Base-by-base conservation (phyloP, 2,329 filamentous ascomycete genomes). In the Pyrenochaeta sp. region DNA sequence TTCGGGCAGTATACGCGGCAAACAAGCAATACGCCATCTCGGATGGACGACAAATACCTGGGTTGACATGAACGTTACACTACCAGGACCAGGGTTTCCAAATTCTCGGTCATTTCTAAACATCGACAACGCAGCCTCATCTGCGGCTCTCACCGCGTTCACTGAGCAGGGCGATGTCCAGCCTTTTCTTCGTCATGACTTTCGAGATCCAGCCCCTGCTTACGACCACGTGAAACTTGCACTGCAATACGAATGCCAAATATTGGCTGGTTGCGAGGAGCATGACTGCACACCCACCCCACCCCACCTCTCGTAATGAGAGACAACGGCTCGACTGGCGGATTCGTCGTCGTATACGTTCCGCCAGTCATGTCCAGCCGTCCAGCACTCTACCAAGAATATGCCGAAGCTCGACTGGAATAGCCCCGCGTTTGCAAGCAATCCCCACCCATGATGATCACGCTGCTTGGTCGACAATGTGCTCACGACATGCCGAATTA, bases 11-110 rank as follows among this genome's bases (percentile, higher is more conserved):
- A 20, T 45, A 58, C 39, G 44, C 52, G 51, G 36, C 6, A 50
- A 44, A 55, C 40, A 49, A 60, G 44, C 57, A 49, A 47, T 23
- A 20, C 38, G 43, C 44, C 44, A 41, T 35, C 27, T 30, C 43
- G 32, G 21, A 36, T 28, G 34, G 38, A 31, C 23, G 30, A 32
- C 26, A 28, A n/a, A 15, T 38, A 24, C 27, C 32, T 31, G 43
- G 46, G 38, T 44, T 48, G 51, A 46, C 44, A 42, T 35, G 45
- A 51, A 45, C 45, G 50, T 56, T 51, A 40, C 44, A 46, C 49
- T 48, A 48, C 19, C 24, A 23, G 17, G 24, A 39, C 13, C 15
- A 6, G 11, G 6, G 13, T 17, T 38, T 23, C 22, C 37, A 19
- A 27, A 39, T 35, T 31, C 35, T 30, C 29, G 29, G 14, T 20